Evolutionary conservation across 352 stramenopile genomes (phyloP), one percentile per base, ranked within the genome.

Genomic region (Phytophthora cajani): DNA sequence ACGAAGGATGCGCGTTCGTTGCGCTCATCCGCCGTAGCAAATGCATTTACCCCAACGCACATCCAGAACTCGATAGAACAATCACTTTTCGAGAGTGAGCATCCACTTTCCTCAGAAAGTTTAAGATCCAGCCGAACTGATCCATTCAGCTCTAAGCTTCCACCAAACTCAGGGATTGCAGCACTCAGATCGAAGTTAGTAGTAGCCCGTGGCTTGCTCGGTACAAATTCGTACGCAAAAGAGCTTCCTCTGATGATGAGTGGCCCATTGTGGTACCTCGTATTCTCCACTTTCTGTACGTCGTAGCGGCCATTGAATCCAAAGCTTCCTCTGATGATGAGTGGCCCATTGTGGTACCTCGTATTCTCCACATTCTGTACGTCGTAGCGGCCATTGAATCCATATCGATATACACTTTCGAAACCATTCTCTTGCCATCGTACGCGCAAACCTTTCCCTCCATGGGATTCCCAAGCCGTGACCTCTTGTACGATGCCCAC

Each of bases 21-120:
- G 32, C 17, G 47, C 40, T 61, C 16, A 46, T 55, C 25, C 58
- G 25, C 33, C 46, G 11, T 57, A 7, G 56, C 58, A 47, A 62
- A 62, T 30, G 21, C 32, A 56, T 71, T 38, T 36, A 60, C 56
- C 5, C 47, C 58, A n/a, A 84, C 47, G 9, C 71, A 72, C 1
- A 85, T 46, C 86, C 86, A 93, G 27, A 81, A 83, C 55, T 92
- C 82, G 16, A 89, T 63, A 1, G 79, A 87, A 47, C 67, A 80
- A 51, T 93, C 86, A 32, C 70, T 69, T 2, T 74, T 63, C 0
- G 77, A 53, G 7, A 74, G 14, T 10, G 52, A 25, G 12, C 44
- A 67, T 17, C 44, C 64, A 32, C 74, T 85, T 3, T 60, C 30
- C 25, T 68, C 50, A n/a, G 17, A 19, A 17, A 79, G 16, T 33